Evolutionary conservation across 805 yeast species (phyloP).

Genomic region (Barnettozyma californica): DNA sequence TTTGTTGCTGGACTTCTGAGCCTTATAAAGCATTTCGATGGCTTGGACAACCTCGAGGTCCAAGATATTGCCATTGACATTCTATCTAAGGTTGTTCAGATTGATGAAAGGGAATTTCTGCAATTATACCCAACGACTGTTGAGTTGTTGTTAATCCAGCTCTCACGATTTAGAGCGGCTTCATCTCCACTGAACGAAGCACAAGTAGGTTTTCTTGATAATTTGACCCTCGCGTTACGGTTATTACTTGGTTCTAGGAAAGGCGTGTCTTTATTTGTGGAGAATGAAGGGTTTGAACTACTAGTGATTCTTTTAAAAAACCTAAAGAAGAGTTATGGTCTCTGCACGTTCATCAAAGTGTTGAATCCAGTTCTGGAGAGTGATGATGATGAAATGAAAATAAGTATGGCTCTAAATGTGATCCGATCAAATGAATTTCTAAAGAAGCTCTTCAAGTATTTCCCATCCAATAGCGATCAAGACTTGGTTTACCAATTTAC

Average conservation of each 20-base stretch:
- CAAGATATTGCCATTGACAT: conserved; percentile 1
- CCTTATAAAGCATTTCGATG: neutral
- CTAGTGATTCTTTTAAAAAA: conserved; percentile 7
- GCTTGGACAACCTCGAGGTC: neutral
- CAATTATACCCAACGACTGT: conserved; percentile 1
- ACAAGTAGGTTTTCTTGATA: conserved; percentile 10
- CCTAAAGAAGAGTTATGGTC: conserved; percentile 7
- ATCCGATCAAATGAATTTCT: conserved; percentile 13
- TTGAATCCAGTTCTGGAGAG: conserved; percentile 12
- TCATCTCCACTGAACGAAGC: conserved; percentile 4
- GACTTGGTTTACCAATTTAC: conserved; percentile 6
- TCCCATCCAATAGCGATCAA: conserved; percentile 5
- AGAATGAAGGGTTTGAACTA: conserved; percentile 20
- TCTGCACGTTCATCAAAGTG: conserved; percentile 11
- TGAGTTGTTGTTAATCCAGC: conserved; percentile 4
- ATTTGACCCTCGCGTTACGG: conserved; percentile 9
- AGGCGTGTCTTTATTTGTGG: conserved; percentile 13
- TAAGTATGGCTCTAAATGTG: conserved; percentile 9
- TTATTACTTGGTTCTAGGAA: neutral
- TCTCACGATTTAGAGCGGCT: conserved; percentile 1
- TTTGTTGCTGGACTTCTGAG: neutral
- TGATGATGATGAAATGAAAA: conserved; percentile 9
- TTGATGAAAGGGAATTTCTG: conserved; percentile 2
- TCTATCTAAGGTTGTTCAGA: neutral
- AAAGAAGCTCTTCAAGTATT: conserved; percentile 12